phyloP scores from a whole-genome alignment of 2,329 filamentous ascomycete species.

The Cladosporium sp. region DNA sequence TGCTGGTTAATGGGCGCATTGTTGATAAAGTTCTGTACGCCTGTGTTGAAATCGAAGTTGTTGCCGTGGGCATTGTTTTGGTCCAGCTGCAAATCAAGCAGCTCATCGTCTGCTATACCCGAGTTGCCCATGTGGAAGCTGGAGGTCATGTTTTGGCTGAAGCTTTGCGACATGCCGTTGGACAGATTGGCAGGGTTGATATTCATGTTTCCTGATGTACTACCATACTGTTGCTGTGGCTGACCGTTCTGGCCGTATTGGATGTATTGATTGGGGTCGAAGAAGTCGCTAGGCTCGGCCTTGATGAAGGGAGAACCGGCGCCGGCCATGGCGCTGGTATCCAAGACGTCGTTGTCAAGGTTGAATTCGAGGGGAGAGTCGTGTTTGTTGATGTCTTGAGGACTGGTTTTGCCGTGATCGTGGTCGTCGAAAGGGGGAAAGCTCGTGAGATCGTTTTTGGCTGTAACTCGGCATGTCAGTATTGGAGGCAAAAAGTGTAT shows the following conservation, averaged over 20 bases:
- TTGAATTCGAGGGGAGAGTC: slow-evolving; percentile 32
- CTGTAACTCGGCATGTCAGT: slow-evolving; percentile 1
- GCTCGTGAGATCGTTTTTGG: slow-evolving; percentile 25
- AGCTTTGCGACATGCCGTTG: slow-evolving; percentile 57
- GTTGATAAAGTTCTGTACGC: slow-evolving; percentile 44
- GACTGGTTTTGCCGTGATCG: slow-evolving; percentile 19
- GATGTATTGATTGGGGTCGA: slow-evolving; percentile 40
- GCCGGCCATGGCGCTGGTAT: slow-evolving; percentile 45
- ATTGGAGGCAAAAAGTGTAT: background rate
- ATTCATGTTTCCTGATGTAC: slow-evolving; percentile 46
- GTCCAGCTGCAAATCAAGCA: slow-evolving; percentile 62
- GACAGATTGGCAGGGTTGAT: slow-evolving; percentile 82
- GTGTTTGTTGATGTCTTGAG: slow-evolving; percentile 24
- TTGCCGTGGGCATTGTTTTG: slow-evolving; percentile 28
- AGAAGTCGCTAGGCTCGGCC: slow-evolving; percentile 61
- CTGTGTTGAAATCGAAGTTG: slow-evolving; percentile 39
- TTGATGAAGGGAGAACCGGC: slow-evolving; percentile 62
- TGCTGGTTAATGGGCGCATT: slow-evolving; percentile 41
- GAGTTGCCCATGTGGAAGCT: slow-evolving; percentile 75
- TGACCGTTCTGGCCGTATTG: slow-evolving; percentile 25
- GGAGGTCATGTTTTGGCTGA: slow-evolving; percentile 56
- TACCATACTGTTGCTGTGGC: slow-evolving; percentile 17
- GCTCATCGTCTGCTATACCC: slow-evolving; percentile 80
- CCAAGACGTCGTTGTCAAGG: slow-evolving; percentile 27
- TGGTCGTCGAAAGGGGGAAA: slow-evolving; percentile 31